phyloP scores from a whole-genome alignment of 129 eudicot genomes.

The Artemisia tridentata region DNA sequence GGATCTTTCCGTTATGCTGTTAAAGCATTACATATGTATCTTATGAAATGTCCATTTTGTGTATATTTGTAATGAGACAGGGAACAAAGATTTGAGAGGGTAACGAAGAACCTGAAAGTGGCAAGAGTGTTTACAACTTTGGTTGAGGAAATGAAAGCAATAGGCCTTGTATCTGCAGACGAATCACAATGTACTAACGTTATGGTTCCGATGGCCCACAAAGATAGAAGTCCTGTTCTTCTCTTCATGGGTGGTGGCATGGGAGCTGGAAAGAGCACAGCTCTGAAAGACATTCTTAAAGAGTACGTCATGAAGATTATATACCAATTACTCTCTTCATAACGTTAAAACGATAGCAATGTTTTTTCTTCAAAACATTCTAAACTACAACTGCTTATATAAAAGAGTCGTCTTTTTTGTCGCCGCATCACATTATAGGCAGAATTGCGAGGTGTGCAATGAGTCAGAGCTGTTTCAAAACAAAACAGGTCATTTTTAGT shows the following conservation, averaged over 20 bases:
- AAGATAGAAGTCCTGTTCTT: slow-evolving; percentile 93
- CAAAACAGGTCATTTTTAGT: too few relatives aligned
- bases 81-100: slow-evolving; percentile 91
- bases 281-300: slow-evolving; percentile 85
- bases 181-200: slow-evolving; percentile 92
- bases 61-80: slow-evolving; percentile 40
- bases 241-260: slow-evolving; percentile 99
- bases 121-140: slow-evolving; percentile 88
- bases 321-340: background rate
- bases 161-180: slow-evolving; percentile 64
- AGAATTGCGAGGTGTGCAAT: too few relatives aligned
- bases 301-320: slow-evolving; percentile 53
- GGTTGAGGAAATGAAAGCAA: slow-evolving; percentile 97
- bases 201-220: slow-evolving; percentile 96
- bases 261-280: slow-evolving; percentile 99
- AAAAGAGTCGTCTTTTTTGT: too few relatives aligned
- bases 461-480: too few relatives aligned
- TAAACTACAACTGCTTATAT: background rate
- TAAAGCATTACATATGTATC: background rate
- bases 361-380: too few relatives aligned
- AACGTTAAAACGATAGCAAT: background rate
- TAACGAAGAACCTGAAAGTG: slow-evolving; percentile 91
- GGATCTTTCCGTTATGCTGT: background rate
- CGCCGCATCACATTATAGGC: too few relatives aligned
- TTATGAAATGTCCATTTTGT: background rate